Percentiles rank a stretch among this genome's conserved stretches.
Evolutionary conservation across 768 basidiomycete genomes (phyloP).

Genomic region (Boletus coccyginus): DNA sequence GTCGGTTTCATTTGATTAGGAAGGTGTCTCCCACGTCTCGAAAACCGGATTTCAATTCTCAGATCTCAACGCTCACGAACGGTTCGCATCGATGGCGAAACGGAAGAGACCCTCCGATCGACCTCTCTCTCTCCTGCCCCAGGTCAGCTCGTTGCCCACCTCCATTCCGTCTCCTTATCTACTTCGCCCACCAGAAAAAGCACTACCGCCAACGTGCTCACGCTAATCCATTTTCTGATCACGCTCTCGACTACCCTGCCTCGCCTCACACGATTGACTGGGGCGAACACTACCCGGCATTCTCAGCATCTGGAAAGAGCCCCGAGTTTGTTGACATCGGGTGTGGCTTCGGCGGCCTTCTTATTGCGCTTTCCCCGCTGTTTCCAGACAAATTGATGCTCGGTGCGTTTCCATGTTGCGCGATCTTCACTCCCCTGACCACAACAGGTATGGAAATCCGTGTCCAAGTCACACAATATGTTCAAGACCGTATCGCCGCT

Average conservation of each 20-base stretch:
- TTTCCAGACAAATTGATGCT: constrained; percentile 93
- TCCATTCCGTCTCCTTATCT: not conserved
- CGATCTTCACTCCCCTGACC: not conserved
- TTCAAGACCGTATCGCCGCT: constrained; percentile 91
- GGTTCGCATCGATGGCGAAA: no score
- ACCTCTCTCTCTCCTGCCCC: constrained; percentile 40
- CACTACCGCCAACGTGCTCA: constrained; percentile 83
- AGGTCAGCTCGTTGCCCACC: constrained; percentile 34
- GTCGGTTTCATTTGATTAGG: no score
- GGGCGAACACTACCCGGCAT: constrained; percentile 78
- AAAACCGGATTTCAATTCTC: no score
- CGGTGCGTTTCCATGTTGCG: constrained; percentile 49
- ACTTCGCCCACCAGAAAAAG: constrained; percentile 54
- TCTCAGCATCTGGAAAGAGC: constrained; percentile 50
- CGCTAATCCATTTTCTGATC: constrained; percentile 85
- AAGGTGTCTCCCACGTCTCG: no score
- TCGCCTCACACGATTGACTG: constrained; percentile 79
- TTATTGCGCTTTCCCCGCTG: constrained; percentile 83
- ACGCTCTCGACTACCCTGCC: constrained; percentile 82
- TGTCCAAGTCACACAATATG: constrained; percentile 94
- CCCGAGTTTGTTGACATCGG: constrained; percentile 98
- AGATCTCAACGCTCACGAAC: no score
- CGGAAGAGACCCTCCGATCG: constrained; percentile 22
- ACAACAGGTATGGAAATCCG: constrained; percentile 91
- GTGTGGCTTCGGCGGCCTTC: constrained; percentile 94